Percentiles rank a stretch among this genome's conserved stretches.
phyloP scores from a whole-genome alignment of 2,329 filamentous ascomycete genomes.

The Sarocladium kiliense region DNA sequence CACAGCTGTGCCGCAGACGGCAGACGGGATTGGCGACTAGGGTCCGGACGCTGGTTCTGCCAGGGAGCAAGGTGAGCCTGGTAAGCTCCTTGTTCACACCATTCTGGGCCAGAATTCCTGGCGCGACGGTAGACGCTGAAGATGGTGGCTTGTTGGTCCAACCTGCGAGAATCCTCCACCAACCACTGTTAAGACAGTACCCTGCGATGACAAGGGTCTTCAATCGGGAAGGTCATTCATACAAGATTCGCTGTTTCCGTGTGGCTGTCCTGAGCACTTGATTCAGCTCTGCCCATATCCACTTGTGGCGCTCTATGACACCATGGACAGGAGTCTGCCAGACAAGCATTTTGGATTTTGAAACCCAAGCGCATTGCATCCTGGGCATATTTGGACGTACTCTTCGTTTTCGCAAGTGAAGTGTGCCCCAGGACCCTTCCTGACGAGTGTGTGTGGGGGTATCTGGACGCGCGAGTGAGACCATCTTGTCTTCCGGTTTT shows the following conservation, averaged over 20 bases:
- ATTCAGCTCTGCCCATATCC: neutral
- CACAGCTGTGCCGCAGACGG: constrained; percentile 4
- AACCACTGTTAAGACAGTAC: neutral
- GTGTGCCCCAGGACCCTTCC: neutral
- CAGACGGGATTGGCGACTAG: constrained; percentile 2
- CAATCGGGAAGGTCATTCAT: constrained; percentile 2
- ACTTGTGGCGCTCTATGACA: constrained; percentile 3
- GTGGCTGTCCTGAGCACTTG: neutral
- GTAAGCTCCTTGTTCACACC: neutral
- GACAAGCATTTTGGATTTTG: neutral
- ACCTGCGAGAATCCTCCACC: neutral
- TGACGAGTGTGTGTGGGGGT: neutral
- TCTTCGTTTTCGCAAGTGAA: neutral
- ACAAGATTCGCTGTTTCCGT: neutral
- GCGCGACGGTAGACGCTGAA: neutral
- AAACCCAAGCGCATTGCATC: neutral
- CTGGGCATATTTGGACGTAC: neutral
- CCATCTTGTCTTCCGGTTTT: neutral
- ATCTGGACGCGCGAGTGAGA: neutral
- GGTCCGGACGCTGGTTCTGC: too few relatives aligned
- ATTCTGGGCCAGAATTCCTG: too few relatives aligned
- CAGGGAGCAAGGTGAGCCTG: too few relatives aligned
- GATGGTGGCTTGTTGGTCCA: neutral
- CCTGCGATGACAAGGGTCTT: neutral
- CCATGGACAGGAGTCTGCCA: neutral